phyloP scores from a whole-genome alignment of 257 asterid genomes.

The Echium plantagineum region DNA sequence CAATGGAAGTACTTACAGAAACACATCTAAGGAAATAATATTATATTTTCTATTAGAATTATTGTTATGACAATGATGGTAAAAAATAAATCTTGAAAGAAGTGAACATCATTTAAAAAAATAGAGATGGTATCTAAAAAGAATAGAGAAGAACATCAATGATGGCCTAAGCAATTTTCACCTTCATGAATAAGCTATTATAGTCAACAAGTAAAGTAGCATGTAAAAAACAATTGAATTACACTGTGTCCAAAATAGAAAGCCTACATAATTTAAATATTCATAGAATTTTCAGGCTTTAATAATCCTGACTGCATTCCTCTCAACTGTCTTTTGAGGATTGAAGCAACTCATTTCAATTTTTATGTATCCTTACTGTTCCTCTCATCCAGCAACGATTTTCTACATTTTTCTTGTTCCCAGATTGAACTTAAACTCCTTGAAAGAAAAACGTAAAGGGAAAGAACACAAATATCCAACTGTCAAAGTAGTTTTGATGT shows the following conservation, averaged over 20 bases:
- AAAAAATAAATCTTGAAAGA: not conserved
- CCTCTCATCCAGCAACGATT: no score
- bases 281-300: not conserved
- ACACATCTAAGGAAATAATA: not conserved
- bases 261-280: not conserved
- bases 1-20: not conserved
- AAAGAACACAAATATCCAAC: not conserved
- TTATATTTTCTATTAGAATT: no score
- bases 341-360: not conserved
- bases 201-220: not conserved
- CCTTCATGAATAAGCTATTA: not conserved
- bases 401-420: not conserved
- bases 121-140: not conserved
- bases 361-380: no score
- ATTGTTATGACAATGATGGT: not conserved
- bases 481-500: no score
- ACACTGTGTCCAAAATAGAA: not conserved
- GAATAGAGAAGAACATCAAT: not conserved
- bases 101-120: not conserved
- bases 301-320: not conserved
- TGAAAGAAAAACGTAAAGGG: not conserved
- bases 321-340: no score
- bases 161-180: not conserved
- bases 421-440: not conserved
- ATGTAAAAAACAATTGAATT: not conserved